These are phyloP conservation scores for Leccinum solheimii DNA, from an alignment of 1,284 basidiomycete genomes.

Conservation along the genomic window DNA sequence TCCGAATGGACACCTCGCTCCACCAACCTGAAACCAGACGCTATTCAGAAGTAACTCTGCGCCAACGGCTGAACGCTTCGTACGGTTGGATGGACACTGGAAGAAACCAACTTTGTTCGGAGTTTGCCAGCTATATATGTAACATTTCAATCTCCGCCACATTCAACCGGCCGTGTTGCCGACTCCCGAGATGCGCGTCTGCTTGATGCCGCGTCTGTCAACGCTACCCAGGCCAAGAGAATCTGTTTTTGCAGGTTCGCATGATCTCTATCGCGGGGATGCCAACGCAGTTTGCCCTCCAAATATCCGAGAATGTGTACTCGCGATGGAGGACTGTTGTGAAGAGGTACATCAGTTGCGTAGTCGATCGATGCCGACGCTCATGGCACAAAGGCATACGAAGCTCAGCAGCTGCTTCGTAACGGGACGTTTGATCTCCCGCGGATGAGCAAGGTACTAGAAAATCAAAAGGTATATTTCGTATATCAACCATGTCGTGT, in stretches of 20 bases:
- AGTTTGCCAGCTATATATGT: constrained; percentile 18
- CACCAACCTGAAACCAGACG: constrained; percentile 64
- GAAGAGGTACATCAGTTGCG: constrained; percentile 50
- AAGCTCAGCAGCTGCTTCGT: constrained; percentile 66
- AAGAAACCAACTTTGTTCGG: constrained; percentile 8
- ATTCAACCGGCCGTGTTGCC: constrained; percentile 10
- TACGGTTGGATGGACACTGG: constrained; percentile 48
- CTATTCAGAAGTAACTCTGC: constrained; percentile 35
- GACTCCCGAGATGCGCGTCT: constrained; percentile 4
- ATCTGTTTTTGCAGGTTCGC: constrained; percentile 63
- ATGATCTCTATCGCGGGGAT: constrained; percentile 61
- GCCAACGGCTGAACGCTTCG: constrained; percentile 41
- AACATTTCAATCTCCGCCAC: constrained; percentile 26
- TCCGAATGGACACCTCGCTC: constrained; percentile 65
- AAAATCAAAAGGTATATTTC: constrained; percentile 57
- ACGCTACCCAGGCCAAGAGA: constrained; percentile 61
- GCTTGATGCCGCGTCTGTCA: constrained; percentile 56
- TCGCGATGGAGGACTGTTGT: constrained; percentile 72
- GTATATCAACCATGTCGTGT: background rate
- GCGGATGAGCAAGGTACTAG: constrained; percentile 63
- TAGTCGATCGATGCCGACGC: background rate
- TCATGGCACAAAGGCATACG: constrained; percentile 48
- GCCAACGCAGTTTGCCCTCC: constrained; percentile 64
- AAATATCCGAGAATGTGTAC: constrained; percentile 68
- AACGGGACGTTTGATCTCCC: constrained; percentile 69